Base-by-base conservation (phyloP, 495 filamentous ascomycete species). In the Mytilinidion resinicola region DNA sequence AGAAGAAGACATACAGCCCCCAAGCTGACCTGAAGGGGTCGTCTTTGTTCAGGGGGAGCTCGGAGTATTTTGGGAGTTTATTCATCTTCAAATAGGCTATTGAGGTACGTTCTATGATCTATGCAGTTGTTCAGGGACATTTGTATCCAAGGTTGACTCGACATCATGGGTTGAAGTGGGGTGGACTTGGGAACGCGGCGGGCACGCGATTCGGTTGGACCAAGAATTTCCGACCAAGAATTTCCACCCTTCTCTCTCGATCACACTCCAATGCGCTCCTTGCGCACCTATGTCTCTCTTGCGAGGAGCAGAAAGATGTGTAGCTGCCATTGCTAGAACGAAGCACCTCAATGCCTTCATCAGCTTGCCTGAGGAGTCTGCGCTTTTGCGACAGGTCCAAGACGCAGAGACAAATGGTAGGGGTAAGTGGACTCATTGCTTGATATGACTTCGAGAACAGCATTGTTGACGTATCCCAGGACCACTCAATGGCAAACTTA, bases 401-500 rank as follows among this genome's bases (percentile, higher is more conserved):
- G 39, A 59, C 44, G 61, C 60, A 44, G 50, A 70, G 41, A 50
- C 43, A n/a, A 15, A 10, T 14, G 19, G 12, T 4, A 25, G 36
- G 12, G 25, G 39, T 20, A 51, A 38, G 44, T 30, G 6, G 25
- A 30, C 25, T 30, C 25, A 30, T 30, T 30, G 25, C 25, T 30
- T 6, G 6, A 30, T 6, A 30, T 30, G 3, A 30, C 25, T 30
- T 30, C 25, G 25, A 30, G 6, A 30, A 30, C 6, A 30, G 6
- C 25, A 30, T 30, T 6, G 2, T 6, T 30, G 6, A 30, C 25
- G 25, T 30, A 3, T 30, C 25, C 15, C 17, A 50, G 52, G 55
- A 15, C 37, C 36, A 10, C 57, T 77, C 38, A 62, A 74, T 50
- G 85, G 84, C 36, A 74, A 74, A n/a, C 55, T 85, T 20, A 77